phyloP scores from a whole-genome alignment of 768 basidiomycete species.

The Chlorophyllum brunneum region DNA sequence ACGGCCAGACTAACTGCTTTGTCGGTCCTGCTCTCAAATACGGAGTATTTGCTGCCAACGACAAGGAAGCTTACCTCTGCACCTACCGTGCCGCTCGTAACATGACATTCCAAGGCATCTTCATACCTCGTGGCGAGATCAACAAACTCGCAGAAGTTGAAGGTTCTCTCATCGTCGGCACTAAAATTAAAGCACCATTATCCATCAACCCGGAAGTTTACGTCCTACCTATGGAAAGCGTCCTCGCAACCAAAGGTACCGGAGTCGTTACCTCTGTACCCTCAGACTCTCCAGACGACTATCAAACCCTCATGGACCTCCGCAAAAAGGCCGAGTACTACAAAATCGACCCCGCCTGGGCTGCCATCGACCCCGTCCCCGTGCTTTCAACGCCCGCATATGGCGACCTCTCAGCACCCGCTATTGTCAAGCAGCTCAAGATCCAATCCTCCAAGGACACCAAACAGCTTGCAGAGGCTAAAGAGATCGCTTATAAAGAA shows the following conservation, averaged over 20 bases:
- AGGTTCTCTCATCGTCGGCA: constrained; percentile 79
- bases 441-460: constrained; percentile 93
- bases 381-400: constrained; percentile 89
- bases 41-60: constrained; percentile 85
- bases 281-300: constrained; percentile 98
- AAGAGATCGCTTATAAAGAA: constrained; percentile 97
- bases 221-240: constrained; percentile 98
- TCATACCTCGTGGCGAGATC: constrained; percentile 66
- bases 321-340: constrained; percentile 97
- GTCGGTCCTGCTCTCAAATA: constrained; percentile 90
- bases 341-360: constrained; percentile 90
- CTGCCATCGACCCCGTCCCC: constrained; percentile 77
- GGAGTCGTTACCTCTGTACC: constrained; percentile 98
- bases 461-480: constrained; percentile 92
- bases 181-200: constrained; percentile 86
- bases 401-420: constrained; percentile 85
- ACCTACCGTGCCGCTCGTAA: constrained; percentile 92
- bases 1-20: constrained; percentile 98
- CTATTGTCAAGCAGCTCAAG: constrained; percentile 83
- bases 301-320: constrained; percentile 81
- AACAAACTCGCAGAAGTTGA: constrained; percentile 73
- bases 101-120: constrained; percentile 93
- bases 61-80: constrained; percentile 84
- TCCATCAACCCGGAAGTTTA: constrained; percentile 82
- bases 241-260: constrained; percentile 96